These are phyloP conservation scores for Agrocybe praecox DNA, from an alignment of 768 basidiomycete species.

Conservation along the genomic window DNA sequence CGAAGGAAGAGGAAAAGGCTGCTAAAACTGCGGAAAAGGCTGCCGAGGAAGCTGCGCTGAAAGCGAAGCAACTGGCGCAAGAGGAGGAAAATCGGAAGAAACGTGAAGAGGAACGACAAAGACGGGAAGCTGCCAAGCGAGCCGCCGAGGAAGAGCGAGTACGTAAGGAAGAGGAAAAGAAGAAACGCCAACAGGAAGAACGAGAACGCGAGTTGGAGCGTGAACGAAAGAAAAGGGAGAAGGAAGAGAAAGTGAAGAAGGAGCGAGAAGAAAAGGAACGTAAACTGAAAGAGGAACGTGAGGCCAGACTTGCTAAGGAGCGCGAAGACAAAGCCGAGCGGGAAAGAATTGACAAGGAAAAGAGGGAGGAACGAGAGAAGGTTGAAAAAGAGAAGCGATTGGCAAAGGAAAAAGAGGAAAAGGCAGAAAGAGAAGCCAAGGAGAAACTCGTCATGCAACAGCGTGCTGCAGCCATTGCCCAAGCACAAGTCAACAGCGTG, in stretches of 20 bases:
- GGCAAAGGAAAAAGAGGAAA: conserved; percentile 32
- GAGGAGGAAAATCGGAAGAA: conserved; percentile 84
- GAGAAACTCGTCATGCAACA: conserved; percentile 42
- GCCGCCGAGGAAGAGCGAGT: conserved; percentile 82
- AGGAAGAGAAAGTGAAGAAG: conserved; percentile 69
- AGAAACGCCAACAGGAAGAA: conserved; percentile 77
- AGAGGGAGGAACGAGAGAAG: conserved; percentile 41
- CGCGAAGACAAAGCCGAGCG: conserved; percentile 57
- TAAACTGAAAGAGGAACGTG: conserved; percentile 68
- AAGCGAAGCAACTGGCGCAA: conserved; percentile 72
- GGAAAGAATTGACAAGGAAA: conserved; percentile 45
- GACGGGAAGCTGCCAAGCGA: conserved; percentile 75
- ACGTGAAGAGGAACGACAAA: conserved; percentile 84
- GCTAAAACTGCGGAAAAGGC: conserved; percentile 83
- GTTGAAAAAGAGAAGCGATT: conserved; percentile 41
- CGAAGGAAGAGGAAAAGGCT: conserved; percentile 91
- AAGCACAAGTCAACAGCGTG: conserved; percentile 24
- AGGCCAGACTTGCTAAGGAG: conserved; percentile 65
- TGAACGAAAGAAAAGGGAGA: conserved; percentile 73
- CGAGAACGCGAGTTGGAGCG: conserved; percentile 79
- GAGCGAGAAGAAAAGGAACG: conserved; percentile 77
- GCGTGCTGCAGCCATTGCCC: conserved; percentile 43
- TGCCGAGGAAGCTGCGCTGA: conserved; percentile 79
- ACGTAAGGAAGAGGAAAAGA: conserved; percentile 82
- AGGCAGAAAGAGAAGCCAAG: conserved; percentile 31